A percentile compares a stretch with the other conserved stretches of the same genome.
phyloP scores from a whole-genome alignment of 164 flowering plant genomes.

The Chimonanthus salicifolius region DNA sequence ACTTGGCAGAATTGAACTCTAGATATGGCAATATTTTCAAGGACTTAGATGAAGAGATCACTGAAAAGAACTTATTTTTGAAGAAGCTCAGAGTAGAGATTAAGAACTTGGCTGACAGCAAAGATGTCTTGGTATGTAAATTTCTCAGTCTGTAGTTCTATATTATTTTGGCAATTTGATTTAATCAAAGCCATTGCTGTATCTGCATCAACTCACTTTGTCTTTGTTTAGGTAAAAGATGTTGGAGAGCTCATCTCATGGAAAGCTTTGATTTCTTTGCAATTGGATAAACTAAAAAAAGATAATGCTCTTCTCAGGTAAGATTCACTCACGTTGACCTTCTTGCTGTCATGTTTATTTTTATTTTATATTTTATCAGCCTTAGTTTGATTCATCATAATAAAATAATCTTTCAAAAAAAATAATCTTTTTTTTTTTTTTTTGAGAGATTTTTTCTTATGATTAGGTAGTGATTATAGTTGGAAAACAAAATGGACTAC shows the following conservation, averaged over 20 bases:
- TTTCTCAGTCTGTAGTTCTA: constrained; percentile 1
- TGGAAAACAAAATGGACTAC: no score
- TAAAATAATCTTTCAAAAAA: no score
- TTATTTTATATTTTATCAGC: no score
- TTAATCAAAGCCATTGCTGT: neutral
- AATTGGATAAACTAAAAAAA: constrained; percentile 47
- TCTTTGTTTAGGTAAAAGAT: constrained; percentile 57
- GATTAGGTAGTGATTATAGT: no score
- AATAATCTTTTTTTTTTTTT: no score
- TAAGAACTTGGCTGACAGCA: constrained; percentile 38
- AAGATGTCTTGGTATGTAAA: constrained; percentile 53
- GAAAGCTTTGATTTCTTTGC: constrained; percentile 66
- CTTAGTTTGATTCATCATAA: no score
- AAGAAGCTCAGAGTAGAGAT: constrained; percentile 52
- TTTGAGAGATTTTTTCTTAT: no score
- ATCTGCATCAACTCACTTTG: constrained; percentile 5
- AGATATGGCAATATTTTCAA: constrained; percentile 70
- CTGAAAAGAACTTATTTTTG: constrained; percentile 42
- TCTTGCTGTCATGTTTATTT: neutral
- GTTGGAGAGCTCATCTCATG: constrained; percentile 58
- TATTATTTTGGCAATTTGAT: neutral
- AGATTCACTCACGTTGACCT: neutral
- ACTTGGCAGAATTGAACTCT: constrained; percentile 69
- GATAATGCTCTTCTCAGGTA: constrained; percentile 83
- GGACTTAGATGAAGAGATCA: constrained; percentile 66